Conservation (phyloP, 371 early-diverging fungal genomes). For the Syncephalastrum contaminatum region DNA sequence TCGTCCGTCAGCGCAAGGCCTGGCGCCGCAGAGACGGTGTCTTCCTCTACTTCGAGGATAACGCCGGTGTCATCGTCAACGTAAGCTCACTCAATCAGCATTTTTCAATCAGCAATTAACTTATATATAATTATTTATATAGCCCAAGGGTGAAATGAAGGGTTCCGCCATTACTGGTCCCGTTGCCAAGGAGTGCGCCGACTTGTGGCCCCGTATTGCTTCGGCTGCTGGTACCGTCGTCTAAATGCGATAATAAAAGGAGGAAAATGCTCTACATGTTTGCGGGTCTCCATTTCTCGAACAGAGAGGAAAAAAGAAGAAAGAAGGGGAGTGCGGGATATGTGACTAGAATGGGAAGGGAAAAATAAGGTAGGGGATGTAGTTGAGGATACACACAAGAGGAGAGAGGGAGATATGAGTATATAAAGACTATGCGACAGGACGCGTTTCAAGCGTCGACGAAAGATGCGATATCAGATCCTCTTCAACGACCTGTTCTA, state of each 20-base stretch:
- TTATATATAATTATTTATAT: slow-evolving; percentile 26
- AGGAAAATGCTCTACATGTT: neutral
- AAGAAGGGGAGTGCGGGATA: too few species aligned
- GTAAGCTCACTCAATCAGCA: slow-evolving; percentile 11
- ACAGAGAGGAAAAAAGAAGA: too few species aligned
- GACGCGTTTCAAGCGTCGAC: too few species aligned
- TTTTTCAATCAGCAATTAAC: neutral
- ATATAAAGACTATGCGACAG: too few species aligned
- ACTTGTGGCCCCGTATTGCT: slow-evolving; percentile 99
- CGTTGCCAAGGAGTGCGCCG: slow-evolving; percentile 99
- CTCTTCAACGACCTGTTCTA: slow-evolving; percentile 13
- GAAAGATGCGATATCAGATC: neutral
- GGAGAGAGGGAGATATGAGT: too few species aligned
- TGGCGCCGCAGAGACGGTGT: slow-evolving; percentile 99
- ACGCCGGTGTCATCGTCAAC: slow-evolving; percentile 49
- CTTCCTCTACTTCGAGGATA: slow-evolving; percentile 94
- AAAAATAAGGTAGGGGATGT: too few species aligned
- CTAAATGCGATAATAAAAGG: slow-evolving; percentile 23
- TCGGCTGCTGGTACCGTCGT: slow-evolving; percentile 94
- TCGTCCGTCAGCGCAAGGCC: slow-evolving; percentile 98
- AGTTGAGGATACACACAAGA: too few species aligned
- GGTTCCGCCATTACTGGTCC: slow-evolving; percentile 99
- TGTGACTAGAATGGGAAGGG: too few species aligned
- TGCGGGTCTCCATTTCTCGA: too few species aligned
- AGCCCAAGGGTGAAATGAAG: slow-evolving; percentile 99